These are phyloP conservation scores for Plenodomus biglobosus DNA, from an alignment of 2,329 filamentous ascomycete genomes.

Conservation along the genomic window DNA sequence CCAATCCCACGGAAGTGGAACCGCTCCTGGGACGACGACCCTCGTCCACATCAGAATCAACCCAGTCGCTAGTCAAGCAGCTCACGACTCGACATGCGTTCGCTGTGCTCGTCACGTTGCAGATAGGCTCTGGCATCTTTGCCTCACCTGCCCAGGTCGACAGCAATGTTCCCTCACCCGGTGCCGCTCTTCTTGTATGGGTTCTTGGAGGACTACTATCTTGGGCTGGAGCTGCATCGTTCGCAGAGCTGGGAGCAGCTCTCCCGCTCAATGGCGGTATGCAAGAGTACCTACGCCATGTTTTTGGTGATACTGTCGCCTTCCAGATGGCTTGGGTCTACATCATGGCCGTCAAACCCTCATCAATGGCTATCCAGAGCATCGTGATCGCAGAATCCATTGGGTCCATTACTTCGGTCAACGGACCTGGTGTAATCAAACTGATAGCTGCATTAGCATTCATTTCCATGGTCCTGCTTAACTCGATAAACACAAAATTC, in stretches of 20 bases:
- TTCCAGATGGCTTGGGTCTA: constrained; percentile 67
- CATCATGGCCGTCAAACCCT: constrained; percentile 66
- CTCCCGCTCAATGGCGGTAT: constrained; percentile 66
- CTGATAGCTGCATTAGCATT: constrained; percentile 43
- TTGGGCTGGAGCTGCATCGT: constrained; percentile 64
- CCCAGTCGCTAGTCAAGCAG: constrained; percentile 23
- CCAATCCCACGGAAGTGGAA: constrained; percentile 24
- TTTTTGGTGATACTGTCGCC: constrained; percentile 63
- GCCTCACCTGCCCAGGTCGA: constrained; percentile 66
- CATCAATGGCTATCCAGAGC: constrained; percentile 63
- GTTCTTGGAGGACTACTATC: constrained; percentile 62
- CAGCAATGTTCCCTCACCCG: constrained; percentile 64
- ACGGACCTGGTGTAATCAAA: constrained; percentile 38
- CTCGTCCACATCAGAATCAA: constrained; percentile 15
- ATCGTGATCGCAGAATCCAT: constrained; percentile 60
- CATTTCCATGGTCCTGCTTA: constrained; percentile 45
- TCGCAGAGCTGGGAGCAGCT: constrained; percentile 65
- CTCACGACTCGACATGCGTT: constrained; percentile 50
- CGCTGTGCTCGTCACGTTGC: constrained; percentile 63
- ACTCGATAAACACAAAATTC: constrained; percentile 48
- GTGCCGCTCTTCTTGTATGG: constrained; percentile 61
- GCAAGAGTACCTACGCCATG: constrained; percentile 63
- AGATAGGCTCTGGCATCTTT: constrained; percentile 66
- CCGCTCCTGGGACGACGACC: constrained; percentile 27
- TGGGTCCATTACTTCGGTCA: constrained; percentile 51